A percentile compares a stretch with the other conserved stretches of the same genome.
phyloP scores from a whole-genome alignment of 1,284 basidiomycete genomes.

The Malassezia slooffiae region DNA sequence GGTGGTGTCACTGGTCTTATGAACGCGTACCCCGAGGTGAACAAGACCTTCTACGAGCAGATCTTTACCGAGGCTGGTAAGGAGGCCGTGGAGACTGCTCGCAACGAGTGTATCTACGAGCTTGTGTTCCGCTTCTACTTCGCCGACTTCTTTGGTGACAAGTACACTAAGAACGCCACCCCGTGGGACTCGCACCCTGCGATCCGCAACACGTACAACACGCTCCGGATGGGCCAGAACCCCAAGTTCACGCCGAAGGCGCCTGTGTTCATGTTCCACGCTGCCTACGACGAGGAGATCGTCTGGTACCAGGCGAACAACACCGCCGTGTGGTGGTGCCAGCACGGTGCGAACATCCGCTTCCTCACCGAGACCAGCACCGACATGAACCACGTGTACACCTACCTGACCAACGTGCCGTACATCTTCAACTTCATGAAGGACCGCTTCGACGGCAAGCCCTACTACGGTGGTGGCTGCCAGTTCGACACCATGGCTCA shows the following conservation, averaged over 20 bases:
- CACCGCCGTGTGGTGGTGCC: conserved; percentile 31
- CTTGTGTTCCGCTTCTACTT: conserved; percentile 19
- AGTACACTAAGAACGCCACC: conserved; percentile 19
- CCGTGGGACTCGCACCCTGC: conserved; percentile 21
- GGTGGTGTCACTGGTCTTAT: conserved; percentile 29
- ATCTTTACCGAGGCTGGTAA: conserved; percentile 25
- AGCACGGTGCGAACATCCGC: conserved; percentile 34
- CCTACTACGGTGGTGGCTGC: conserved; percentile 14
- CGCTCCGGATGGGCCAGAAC: conserved; percentile 11
- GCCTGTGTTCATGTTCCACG: conserved; percentile 34
- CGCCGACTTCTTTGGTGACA: conserved; percentile 11
- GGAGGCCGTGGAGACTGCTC: conserved; percentile 11
- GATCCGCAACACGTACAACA: conserved; percentile 10
- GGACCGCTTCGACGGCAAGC: conserved; percentile 12
- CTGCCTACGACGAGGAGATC: conserved; percentile 29
- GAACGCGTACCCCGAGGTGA: conserved; percentile 20
- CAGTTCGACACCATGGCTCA: conserved; percentile 10
- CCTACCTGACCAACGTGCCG: conserved; percentile 13
- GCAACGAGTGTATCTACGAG: conserved; percentile 21
- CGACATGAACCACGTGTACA: conserved; percentile 14
- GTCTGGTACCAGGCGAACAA: conserved; percentile 26
- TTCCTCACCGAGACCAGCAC: conserved; percentile 21
- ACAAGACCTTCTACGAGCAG: conserved; percentile 17
- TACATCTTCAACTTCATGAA: conserved; percentile 16
- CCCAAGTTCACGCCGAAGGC: conserved; percentile 18